phyloP scores from a whole-genome alignment of 2,329 filamentous ascomycete species.

The Myriangium duriaei region DNA sequence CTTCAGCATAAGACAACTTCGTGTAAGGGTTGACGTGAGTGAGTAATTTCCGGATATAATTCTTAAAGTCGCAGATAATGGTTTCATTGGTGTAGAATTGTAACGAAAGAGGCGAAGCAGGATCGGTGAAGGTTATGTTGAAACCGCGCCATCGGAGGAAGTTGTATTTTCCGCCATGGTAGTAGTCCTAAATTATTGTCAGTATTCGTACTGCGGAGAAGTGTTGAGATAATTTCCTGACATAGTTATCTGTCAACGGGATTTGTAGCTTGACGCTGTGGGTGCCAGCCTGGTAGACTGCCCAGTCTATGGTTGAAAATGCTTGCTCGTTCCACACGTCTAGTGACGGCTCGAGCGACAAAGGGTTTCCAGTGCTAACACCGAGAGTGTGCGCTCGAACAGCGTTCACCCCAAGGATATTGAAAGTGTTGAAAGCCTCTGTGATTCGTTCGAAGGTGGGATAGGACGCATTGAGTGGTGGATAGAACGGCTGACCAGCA shows the following conservation, averaged over 20 bases:
- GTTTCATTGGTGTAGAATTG: conserved; percentile 36
- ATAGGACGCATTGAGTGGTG: neutral
- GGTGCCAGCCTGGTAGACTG: conserved; percentile 33
- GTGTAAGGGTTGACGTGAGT: conserved; percentile 37
- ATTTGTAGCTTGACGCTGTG: conserved; percentile 9
- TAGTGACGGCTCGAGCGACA: conserved; percentile 30
- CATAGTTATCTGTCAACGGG: conserved; percentile 13
- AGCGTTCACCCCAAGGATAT: neutral
- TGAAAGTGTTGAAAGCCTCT: neutral
- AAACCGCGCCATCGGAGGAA: conserved; percentile 37
- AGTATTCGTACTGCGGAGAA: conserved; percentile 29
- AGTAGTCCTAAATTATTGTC: conserved; percentile 37
- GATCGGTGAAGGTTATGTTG: conserved; percentile 27
- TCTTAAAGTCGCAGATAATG: conserved; percentile 34
- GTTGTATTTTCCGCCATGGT: conserved; percentile 39
- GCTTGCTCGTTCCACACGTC: conserved; percentile 32
- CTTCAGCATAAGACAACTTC: conserved; percentile 35
- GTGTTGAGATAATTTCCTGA: neutral
- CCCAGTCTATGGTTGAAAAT: conserved; percentile 37
- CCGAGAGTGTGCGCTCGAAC: neutral
- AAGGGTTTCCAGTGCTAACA: neutral
- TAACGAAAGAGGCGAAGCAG: conserved; percentile 20
- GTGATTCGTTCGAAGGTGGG: neutral
- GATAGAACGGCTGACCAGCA: neutral
- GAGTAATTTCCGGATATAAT: conserved; percentile 32